Base-by-base conservation (phyloP, 2,329 filamentous ascomycete species). In the Colletotrichum sp. region DNA sequence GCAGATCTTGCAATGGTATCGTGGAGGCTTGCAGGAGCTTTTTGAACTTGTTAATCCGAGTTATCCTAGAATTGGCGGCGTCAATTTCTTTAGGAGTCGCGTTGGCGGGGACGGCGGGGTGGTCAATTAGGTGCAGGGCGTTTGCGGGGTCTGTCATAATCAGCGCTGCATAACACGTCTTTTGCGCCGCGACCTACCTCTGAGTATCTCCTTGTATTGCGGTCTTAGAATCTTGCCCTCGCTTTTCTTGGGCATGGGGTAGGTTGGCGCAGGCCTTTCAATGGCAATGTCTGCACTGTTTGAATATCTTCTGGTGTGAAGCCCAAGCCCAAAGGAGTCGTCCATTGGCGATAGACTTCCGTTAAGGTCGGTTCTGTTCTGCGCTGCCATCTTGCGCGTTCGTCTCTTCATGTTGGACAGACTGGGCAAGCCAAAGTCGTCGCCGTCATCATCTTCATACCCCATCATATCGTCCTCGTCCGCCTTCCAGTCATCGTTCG, bases 21-120 rank as follows among this genome's bases (percentile, higher is more conserved):
- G 95, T 96, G 55, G 95, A 98, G 26, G 96, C 92, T 86, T 99
- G 97, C 8, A 99, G 89, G 69, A 99, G 95, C 80, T 94, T 94
- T 85, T 99, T 99, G 87, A 99, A 99, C 83, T 99, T 99, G 87
- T 99, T 98, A 83, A 99, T 99, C 78, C 97, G 93, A 8, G 95
- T 94, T 80, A 98, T 97, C 76, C 95, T 93, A 60, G 96, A 94
- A 72, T 95, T 96, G 82, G 98, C 93, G 15, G 93, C 94, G 82
- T 99, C 96, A 21, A 93, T 89, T 82, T 98, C 95, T 83, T 98
- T 99, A 2, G 93, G 90, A 1, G 93, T 91, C 4, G 96, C 95
- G 82, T 94, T 93, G 30, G 90, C 86, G 13, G 95, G 92, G 62
- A 95, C 89, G 1, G 95, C 87, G 7, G 96, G 93, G 85, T 99